Percentiles rank a stretch among this genome's conserved stretches.
These are phyloP conservation scores for Diutina pseudorugosa DNA, from an alignment of 1,139 yeast species.

Conservation along the genomic window DNA sequence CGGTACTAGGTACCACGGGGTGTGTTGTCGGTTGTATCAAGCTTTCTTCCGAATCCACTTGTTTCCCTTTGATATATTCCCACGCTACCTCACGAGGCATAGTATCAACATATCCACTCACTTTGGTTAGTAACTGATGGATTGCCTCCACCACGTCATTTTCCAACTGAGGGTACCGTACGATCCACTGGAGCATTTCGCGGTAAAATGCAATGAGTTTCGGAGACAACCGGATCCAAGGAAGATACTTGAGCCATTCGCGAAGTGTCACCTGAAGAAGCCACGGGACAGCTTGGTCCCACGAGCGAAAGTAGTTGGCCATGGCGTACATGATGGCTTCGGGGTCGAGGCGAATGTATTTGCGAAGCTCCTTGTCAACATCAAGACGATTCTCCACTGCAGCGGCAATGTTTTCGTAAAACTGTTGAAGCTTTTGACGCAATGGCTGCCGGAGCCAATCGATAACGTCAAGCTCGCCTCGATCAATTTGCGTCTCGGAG, in stretches of 20 bases:
- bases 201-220: conserved; percentile 14
- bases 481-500: conserved; percentile 16
- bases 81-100: background rate
- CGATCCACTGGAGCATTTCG: conserved; percentile 12
- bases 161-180: background rate
- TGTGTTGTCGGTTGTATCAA: conserved; percentile 5
- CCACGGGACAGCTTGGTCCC: background rate
- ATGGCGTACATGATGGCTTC: background rate
- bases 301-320: background rate
- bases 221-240: conserved; percentile 11
- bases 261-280: background rate
- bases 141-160: conserved; percentile 4
- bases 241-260: conserved; percentile 6
- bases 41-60: conserved; percentile 4
- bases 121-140: conserved; percentile 10
- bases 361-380: background rate
- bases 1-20: conserved; percentile 4
- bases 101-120: conserved; percentile 24
- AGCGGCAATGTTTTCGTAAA: background rate
- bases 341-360: background rate
- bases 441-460: background rate
- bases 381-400: background rate
- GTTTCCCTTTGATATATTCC: background rate
- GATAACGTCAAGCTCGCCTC: conserved; percentile 18
- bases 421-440: background rate